Evolutionary conservation across 2,329 filamentous ascomycete genomes (phyloP).

Genomic region (Lojkania enalia): DNA sequence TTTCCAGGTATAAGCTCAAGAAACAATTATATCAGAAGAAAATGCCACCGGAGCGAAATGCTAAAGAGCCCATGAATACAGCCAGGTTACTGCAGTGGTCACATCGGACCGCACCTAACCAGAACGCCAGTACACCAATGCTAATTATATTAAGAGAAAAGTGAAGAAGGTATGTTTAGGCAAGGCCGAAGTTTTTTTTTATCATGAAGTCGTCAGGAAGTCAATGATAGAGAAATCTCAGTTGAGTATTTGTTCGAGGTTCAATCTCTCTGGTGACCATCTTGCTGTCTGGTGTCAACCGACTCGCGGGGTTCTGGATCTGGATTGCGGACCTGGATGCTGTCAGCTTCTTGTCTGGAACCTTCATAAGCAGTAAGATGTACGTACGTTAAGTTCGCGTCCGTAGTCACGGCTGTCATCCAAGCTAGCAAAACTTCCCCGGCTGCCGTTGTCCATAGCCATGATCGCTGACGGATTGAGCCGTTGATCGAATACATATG

Average conservation of each 20-base stretch:
- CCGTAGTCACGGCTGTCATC: conserved; percentile 54
- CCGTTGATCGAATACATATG: conserved; percentile 53
- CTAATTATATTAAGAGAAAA: conserved; percentile 20
- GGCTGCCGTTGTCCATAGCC: conserved; percentile 51
- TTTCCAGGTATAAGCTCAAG: conserved; percentile 21
- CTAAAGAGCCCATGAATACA: background rate
- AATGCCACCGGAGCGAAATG: conserved; percentile 4
- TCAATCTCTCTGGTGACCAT: too few relatives aligned
- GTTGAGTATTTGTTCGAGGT: too few relatives aligned
- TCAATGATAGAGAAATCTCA: conserved; percentile 21
- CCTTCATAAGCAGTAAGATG: background rate
- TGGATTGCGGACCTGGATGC: conserved; percentile 35
- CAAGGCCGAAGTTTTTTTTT: conserved; percentile 17
- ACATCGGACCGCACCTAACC: conserved; percentile 5
- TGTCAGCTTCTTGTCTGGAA: conserved; percentile 14
- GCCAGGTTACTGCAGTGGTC: too few relatives aligned
- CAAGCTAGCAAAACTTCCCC: conserved; percentile 51
- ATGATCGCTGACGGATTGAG: conserved; percentile 54
- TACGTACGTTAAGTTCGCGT: conserved; percentile 50
- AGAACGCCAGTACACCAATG: conserved; percentile 23
- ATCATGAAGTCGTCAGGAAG: conserved; percentile 35
- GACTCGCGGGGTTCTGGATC: conserved; percentile 25
- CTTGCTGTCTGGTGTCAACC: conserved; percentile 7
- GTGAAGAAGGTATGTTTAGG: conserved; percentile 4
- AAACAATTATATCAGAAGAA: background rate